These are phyloP conservation scores for Astrothelium subdiscretum DNA, from an alignment of 495 filamentous ascomycete genomes.

Conservation along the genomic window DNA sequence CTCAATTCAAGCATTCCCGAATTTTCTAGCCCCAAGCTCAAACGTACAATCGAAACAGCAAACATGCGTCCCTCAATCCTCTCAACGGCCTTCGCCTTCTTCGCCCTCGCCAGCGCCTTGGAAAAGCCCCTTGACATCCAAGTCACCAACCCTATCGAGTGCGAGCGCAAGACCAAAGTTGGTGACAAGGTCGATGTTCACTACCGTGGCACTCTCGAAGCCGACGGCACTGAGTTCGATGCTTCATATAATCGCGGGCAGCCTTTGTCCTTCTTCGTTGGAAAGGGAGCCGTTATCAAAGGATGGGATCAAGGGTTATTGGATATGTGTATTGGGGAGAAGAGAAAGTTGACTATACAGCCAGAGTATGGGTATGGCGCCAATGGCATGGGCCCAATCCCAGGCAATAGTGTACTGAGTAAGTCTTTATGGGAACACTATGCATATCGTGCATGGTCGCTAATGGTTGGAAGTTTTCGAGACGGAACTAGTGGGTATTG, in stretches of 20 bases:
- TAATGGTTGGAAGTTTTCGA: slow-evolving; percentile 24
- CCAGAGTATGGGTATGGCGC: slow-evolving; percentile 31
- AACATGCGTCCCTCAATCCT: slow-evolving; percentile 19
- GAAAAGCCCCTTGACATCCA: slow-evolving; percentile 31
- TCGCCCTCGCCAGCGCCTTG: slow-evolving; percentile 15
- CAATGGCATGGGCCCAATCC: slow-evolving; percentile 30
- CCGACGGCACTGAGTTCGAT: slow-evolving; percentile 32
- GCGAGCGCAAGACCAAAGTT: slow-evolving; percentile 26
- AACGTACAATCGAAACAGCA: neutral
- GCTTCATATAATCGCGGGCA: slow-evolving; percentile 33
- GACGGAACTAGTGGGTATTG: slow-evolving; percentile 30
- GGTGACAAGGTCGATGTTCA: slow-evolving; percentile 33
- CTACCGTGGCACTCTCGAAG: slow-evolving; percentile 34
- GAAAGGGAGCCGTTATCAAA: slow-evolving; percentile 36
- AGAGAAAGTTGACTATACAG: slow-evolving; percentile 32
- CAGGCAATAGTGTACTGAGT: slow-evolving; percentile 26
- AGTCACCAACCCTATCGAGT: slow-evolving; percentile 23
- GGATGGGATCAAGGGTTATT: slow-evolving; percentile 34
- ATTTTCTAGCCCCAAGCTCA: neutral
- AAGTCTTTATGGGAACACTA: neutral
- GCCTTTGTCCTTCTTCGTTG: slow-evolving; percentile 31
- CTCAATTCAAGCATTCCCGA: neutral
- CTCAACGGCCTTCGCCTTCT: slow-evolving; percentile 16
- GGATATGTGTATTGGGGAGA: slow-evolving; percentile 34
- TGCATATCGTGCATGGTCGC: neutral